These are phyloP conservation scores for Castanea crenata DNA, from an alignment of 306 rosid genomes.

Conservation along the genomic window DNA sequence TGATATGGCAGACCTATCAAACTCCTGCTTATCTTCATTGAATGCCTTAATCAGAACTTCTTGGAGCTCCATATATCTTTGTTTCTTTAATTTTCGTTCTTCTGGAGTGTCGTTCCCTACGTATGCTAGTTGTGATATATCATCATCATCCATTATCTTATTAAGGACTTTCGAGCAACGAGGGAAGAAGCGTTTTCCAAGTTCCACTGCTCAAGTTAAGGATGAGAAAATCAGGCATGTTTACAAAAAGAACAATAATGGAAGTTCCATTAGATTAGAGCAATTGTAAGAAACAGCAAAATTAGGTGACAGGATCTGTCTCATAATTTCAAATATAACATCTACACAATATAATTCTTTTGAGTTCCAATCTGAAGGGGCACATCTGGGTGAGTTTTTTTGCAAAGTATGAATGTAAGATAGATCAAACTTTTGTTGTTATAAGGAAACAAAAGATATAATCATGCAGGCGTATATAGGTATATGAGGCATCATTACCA, in stretches of 20 bases:
- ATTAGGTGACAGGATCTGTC: not conserved
- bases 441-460: not conserved
- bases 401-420: not conserved
- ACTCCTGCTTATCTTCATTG: slow-evolving; percentile 57
- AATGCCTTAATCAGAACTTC: slow-evolving; percentile 54
- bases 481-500: slow-evolving; percentile 35
- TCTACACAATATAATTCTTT: not conserved
- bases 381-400: not conserved
- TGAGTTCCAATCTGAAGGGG: not conserved
- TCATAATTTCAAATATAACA: not conserved
- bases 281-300: not conserved
- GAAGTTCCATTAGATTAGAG: not conserved
- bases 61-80: slow-evolving; percentile 57
- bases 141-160: slow-evolving; percentile 70
- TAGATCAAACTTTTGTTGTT: not conserved
- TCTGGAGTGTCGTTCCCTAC: slow-evolving; percentile 46
- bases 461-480: not conserved
- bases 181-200: slow-evolving; percentile 74
- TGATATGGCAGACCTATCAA: slow-evolving; percentile 43
- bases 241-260: not conserved
- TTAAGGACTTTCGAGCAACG: slow-evolving; percentile 67
- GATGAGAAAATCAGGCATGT: not conserved
- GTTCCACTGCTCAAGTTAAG: slow-evolving; percentile 49
- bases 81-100: slow-evolving; percentile 38
- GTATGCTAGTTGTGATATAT: slow-evolving; percentile 51